These are phyloP conservation scores for Saccharomycopsis microspora DNA, from an alignment of 805 yeast genomes.

Conservation along the genomic window DNA sequence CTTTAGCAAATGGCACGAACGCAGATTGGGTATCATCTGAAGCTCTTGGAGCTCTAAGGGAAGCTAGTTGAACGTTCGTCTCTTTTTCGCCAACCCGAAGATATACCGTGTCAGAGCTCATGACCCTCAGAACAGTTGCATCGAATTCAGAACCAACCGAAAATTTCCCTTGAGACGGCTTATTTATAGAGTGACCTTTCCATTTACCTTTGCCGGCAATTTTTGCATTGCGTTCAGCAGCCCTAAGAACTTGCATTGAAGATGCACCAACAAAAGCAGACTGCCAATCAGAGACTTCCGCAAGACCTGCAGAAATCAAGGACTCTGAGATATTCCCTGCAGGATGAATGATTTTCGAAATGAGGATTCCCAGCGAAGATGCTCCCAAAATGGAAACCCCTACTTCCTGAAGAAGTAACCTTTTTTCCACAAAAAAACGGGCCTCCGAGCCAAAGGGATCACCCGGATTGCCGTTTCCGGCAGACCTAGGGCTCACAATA, in stretches of 20 bases:
- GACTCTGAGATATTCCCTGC: conserved; percentile 68
- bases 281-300: conserved; percentile 75
- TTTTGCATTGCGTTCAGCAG: conserved; percentile 54
- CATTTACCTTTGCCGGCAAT: conserved; percentile 45
- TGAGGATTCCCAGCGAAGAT: conserved; percentile 47
- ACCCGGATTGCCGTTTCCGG: conserved; percentile 26
- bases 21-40: conserved; percentile 45
- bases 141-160: conserved; percentile 37
- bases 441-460: conserved; percentile 62
- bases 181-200: conserved; percentile 24
- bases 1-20: conserved; percentile 56
- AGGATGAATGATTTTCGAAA: conserved; percentile 54
- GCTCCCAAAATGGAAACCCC: conserved; percentile 49
- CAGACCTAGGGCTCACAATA: conserved; percentile 58
- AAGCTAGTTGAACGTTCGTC: conserved; percentile 61
- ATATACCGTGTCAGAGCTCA: conserved; percentile 58
- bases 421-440: conserved; percentile 47
- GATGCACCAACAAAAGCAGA: conserved; percentile 53
- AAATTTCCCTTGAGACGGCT: conserved; percentile 16
- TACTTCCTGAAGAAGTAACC: conserved; percentile 51
- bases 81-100: conserved; percentile 38
- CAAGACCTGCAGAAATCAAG: conserved; percentile 59
- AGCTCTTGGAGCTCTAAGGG: conserved; percentile 64
- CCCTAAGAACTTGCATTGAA: conserved; percentile 49
- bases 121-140: conserved; percentile 47